Evolutionary conservation across 768 basidiomycete species (phyloP), one percentile per base, ranked within the genome.

Genomic region (Auriscalpium microsporum): DNA sequence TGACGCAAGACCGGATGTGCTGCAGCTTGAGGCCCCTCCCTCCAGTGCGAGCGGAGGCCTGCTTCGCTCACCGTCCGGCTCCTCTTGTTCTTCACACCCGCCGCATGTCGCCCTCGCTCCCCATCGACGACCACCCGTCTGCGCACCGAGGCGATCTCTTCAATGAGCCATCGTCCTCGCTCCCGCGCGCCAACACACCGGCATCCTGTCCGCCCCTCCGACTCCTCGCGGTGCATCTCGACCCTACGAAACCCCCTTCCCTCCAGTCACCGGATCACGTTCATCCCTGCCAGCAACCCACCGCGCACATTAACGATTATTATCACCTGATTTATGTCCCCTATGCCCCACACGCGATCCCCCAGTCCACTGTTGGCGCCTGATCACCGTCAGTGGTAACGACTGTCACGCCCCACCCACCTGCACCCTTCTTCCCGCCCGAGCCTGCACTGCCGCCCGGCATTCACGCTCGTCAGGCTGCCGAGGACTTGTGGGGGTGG

Each of bases 161-260:
- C 55, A 69, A 64, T 87, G 87, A 79, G 85, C 86, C 85, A 81
- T 75, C 81, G 84, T 83, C 78, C 79, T 84, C 83, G 82, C 76
- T 58, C 60, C 59, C 58, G 75, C 76, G 73, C 74, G 83, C 86
- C 86, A 72, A 89, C 67, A 87, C 87, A 84, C 75, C 67, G 85
- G 85, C 82, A 68, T 78, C 78, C 71, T 72, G 56, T 69, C 61
- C 59, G 65, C 70, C 66, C 60, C 63, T 55, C 42, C 38, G 65
- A 68, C 62, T 56, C 68, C 67, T 59, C 64, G 62, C 61, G 65
- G 56, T 61, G 62, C 59, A 59, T 23, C 28, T 56, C 56, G 47
- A 34, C 47, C 53, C 57, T 48, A 61, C 54, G 60, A 60, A 52
- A 49, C 52, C 35, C 21, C 40, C 55, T 55, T 55, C 48, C 53